These are phyloP conservation scores for Yamadazyma blattariae DNA, from an alignment of 1,139 yeast species.

Conservation along the genomic window DNA sequence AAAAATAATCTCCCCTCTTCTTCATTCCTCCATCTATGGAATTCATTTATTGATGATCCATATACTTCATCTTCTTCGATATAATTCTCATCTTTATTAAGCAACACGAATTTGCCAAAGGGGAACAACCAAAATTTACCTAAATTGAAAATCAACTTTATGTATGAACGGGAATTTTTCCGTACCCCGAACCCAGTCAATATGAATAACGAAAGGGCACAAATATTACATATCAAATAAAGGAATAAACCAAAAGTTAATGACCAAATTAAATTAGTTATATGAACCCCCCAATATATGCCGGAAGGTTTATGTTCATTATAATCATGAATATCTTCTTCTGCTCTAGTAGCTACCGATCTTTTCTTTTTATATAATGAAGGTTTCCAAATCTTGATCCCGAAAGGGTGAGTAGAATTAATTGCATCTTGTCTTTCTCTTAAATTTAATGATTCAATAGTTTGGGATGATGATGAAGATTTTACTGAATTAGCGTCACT, in stretches of 20 bases:
- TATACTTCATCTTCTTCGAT: slow-evolving; percentile 84
- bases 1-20: slow-evolving; percentile 70
- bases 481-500: slow-evolving; percentile 27
- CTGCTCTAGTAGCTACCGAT: slow-evolving; percentile 89
- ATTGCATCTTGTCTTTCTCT: slow-evolving; percentile 95
- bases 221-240: slow-evolving; percentile 46
- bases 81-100: slow-evolving; percentile 77
- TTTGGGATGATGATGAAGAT: slow-evolving; percentile 46
- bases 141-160: slow-evolving; percentile 55
- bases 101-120: slow-evolving; percentile 84
- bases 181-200: slow-evolving; percentile 47
- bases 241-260: slow-evolving; percentile 67
- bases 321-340: slow-evolving; percentile 85
- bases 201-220: slow-evolving; percentile 42
- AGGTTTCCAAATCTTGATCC: slow-evolving; percentile 98
- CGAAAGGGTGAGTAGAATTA: slow-evolving; percentile 95
- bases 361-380: slow-evolving; percentile 90
- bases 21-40: slow-evolving; percentile 84
- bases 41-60: slow-evolving; percentile 82
- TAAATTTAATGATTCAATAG: slow-evolving; percentile 82
- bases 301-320: slow-evolving; percentile 50
- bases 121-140: slow-evolving; percentile 78
- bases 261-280: slow-evolving; percentile 80
- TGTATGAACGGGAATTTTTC: slow-evolving; percentile 49
- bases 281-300: slow-evolving; percentile 60